Evolutionary conservation across 768 basidiomycete species (phyloP).

Genomic region (Cytidiella melzeri): DNA sequence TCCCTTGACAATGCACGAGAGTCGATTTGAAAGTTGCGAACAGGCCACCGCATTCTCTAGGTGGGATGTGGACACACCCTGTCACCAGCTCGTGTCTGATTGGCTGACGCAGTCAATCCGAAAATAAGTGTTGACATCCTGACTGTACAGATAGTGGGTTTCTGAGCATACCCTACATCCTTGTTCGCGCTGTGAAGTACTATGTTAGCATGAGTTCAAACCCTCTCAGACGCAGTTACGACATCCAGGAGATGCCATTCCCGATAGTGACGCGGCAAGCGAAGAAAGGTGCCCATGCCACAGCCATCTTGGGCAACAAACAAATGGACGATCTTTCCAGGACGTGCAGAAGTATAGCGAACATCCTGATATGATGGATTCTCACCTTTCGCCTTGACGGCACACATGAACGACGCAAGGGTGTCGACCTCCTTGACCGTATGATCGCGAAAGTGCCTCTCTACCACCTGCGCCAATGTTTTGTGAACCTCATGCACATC

Average conservation of each 20-base stretch:
- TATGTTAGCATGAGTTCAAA: neutral
- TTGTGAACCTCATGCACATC: conserved; percentile 65
- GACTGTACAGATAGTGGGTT: no score
- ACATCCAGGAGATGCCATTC: neutral
- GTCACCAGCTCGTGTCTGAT: no score
- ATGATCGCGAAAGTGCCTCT: conserved; percentile 66
- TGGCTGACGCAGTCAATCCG: no score
- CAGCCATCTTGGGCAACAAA: neutral
- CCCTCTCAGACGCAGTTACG: neutral
- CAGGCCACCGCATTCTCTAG: no score
- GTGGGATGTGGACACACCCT: no score
- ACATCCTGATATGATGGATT: neutral
- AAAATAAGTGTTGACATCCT: no score
- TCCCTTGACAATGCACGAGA: conserved; percentile 3
- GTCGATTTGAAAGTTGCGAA: conserved; percentile 3
- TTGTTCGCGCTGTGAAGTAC: neutral
- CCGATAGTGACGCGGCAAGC: neutral
- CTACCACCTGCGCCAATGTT: conserved; percentile 62
- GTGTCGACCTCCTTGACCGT: conserved; percentile 73
- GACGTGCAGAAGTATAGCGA: neutral
- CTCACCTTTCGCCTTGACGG: conserved; percentile 47
- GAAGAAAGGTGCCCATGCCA: neutral
- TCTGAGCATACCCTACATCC: neutral
- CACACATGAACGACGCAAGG: conserved; percentile 75
- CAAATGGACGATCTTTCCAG: neutral